A percentile compares a stretch with the other conserved stretches of the same genome.
Conservation (phyloP, 192 early-diverging fungal species). For the Coemansia pectinata region DNA sequence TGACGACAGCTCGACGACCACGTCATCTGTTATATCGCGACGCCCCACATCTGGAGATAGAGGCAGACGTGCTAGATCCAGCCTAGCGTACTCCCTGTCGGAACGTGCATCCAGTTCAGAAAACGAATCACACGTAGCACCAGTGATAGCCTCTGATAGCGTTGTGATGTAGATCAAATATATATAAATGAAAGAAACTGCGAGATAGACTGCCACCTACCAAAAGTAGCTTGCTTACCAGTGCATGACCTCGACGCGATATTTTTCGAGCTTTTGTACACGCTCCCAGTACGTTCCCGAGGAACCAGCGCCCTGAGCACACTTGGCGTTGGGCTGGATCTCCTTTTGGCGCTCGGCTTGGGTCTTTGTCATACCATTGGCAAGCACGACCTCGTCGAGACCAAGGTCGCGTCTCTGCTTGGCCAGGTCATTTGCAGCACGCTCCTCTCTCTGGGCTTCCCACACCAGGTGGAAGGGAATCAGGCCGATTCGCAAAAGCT, state of each 20-base stretch:
- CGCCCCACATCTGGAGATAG: conserved; percentile 2
- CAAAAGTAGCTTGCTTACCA: conserved; percentile 20
- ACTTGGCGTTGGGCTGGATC: conserved; percentile 33
- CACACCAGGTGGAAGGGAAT: conserved; percentile 44
- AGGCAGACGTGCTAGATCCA: conserved; percentile 25
- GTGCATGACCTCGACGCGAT: conserved; percentile 54
- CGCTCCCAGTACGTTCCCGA: conserved; percentile 53
- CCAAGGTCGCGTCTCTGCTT: conserved; percentile 48
- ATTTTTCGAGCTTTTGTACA: conserved; percentile 53
- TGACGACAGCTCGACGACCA: conserved; percentile 50
- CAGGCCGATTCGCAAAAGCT: conserved; percentile 38
- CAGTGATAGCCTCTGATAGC: background rate
- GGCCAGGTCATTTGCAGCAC: conserved; percentile 33
- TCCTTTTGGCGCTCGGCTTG: conserved; percentile 40
- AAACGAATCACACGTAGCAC: conserved; percentile 17
- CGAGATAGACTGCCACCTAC: background rate
- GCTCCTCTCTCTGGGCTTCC: conserved; percentile 46
- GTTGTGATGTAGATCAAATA: background rate
- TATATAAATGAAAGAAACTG: background rate
- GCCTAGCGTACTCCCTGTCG: conserved; percentile 34
- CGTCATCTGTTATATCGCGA: conserved; percentile 31
- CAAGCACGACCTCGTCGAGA: conserved; percentile 52
- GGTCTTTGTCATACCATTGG: conserved; percentile 48
- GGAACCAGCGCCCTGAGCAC: conserved; percentile 42
- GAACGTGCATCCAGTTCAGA: conserved; percentile 41